These are phyloP conservation scores for Aspergillus caelatus DNA, from an alignment of 2,329 filamentous ascomycete species.

Conservation along the genomic window DNA sequence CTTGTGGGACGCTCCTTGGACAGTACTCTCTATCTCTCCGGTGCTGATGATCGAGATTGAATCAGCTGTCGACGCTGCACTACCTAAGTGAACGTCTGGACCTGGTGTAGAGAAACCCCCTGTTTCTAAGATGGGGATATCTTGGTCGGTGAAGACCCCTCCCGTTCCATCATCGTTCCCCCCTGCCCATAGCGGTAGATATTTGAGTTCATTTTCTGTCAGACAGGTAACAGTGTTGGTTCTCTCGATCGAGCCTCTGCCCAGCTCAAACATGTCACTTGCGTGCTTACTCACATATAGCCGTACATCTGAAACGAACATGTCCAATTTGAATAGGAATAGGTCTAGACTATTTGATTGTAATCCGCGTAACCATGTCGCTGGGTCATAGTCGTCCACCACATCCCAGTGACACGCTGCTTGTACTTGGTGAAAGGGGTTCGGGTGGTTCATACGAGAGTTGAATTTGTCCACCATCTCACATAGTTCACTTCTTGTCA, in stretches of 20 bases:
- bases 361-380: not conserved
- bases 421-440: no score
- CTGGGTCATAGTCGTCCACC: not conserved
- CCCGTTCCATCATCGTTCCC: constrained; percentile 57
- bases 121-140: constrained; percentile 35
- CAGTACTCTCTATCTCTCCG: constrained; percentile 35
- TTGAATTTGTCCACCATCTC: not conserved
- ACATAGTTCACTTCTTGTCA: not conserved
- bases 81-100: constrained; percentile 35
- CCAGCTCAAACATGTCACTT: constrained; percentile 19
- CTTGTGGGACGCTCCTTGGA: constrained; percentile 38
- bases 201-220: constrained; percentile 61
- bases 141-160: constrained; percentile 49
- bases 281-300: constrained; percentile 22
- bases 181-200: constrained; percentile 67
- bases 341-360: not conserved
- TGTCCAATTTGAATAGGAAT: constrained; percentile 21
- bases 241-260: constrained; percentile 17
- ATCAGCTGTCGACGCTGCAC: constrained; percentile 24
- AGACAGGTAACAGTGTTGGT: constrained; percentile 56
- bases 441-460: not conserved
- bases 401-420: not conserved
- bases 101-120: constrained; percentile 42
- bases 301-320: constrained; percentile 23
- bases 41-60: constrained; percentile 30